phyloP scores from a whole-genome alignment of 2,329 filamentous ascomycete genomes.

The Teratosphaeria destructans region DNA sequence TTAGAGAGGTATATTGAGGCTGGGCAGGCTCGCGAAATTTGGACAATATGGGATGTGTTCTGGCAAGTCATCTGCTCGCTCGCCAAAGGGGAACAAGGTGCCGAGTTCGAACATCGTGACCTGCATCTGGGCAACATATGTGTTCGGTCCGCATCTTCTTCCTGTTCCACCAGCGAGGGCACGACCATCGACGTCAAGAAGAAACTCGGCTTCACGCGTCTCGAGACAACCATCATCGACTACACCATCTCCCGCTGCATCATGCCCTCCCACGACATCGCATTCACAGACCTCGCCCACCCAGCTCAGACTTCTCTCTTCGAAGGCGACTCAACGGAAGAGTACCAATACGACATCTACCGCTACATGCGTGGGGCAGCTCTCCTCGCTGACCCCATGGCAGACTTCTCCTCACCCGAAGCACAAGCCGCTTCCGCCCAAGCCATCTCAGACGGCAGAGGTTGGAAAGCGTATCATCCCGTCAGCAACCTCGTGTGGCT shows the following conservation, averaged over 20 bases:
- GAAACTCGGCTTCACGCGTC: slow-evolving; percentile 42
- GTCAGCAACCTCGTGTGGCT: slow-evolving; percentile 55
- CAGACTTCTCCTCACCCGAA: slow-evolving; percentile 18
- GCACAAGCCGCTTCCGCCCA: neutral
- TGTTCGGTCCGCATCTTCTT: slow-evolving; percentile 25
- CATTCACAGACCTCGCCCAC: slow-evolving; percentile 37
- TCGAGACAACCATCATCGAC: slow-evolving; percentile 57
- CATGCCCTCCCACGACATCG: slow-evolving; percentile 28
- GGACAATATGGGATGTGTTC: slow-evolving; percentile 51
- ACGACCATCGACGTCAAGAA: slow-evolving; percentile 18
- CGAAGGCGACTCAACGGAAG: slow-evolving; percentile 34
- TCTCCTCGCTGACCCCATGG: slow-evolving; percentile 31
- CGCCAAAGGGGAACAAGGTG: slow-evolving; percentile 50
- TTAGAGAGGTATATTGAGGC: slow-evolving; percentile 32
- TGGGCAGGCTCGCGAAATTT: slow-evolving; percentile 28
- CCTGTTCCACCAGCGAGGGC: slow-evolving; percentile 4
- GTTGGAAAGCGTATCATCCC: slow-evolving; percentile 47
- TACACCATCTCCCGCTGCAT: slow-evolving; percentile 56
- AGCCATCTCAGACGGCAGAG: neutral
- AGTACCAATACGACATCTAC: slow-evolving; percentile 49
- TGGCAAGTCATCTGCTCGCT: slow-evolving; percentile 55
- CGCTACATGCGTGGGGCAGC: slow-evolving; percentile 39
- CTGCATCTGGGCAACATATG: slow-evolving; percentile 59
- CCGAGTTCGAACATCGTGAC: slow-evolving; percentile 56
- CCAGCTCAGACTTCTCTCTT: slow-evolving; percentile 31